A percentile compares a stretch with the other conserved stretches of the same genome.
These are phyloP conservation scores for Xylaria sp. DNA, from an alignment of 2,329 filamentous ascomycete genomes.

Conservation along the genomic window DNA sequence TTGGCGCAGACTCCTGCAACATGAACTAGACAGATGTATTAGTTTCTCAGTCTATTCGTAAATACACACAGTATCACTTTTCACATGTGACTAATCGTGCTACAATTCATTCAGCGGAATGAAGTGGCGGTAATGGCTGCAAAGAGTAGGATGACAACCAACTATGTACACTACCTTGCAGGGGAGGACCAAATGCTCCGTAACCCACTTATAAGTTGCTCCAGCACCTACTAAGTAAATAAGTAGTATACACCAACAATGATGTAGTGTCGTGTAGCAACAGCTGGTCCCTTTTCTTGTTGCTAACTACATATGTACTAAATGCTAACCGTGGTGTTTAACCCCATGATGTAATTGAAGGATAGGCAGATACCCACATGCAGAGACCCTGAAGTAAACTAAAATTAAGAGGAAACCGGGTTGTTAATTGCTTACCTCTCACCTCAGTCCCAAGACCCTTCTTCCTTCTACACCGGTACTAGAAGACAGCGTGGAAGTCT, in stretches of 20 bases:
- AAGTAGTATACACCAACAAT: not conserved
- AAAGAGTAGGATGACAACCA: constrained; percentile 8
- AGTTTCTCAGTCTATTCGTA: constrained; percentile 1
- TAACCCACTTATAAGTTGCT: not conserved
- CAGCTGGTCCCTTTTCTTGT: not conserved
- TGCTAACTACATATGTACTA: not conserved
- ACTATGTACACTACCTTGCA: not conserved
- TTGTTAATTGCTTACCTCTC: not conserved
- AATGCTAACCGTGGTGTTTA: not conserved
- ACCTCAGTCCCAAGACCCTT: not conserved
- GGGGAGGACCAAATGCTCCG: constrained; percentile 19
- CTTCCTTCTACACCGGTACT: no score
- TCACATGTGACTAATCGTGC: constrained; percentile 7
- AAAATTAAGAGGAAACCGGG: no score
- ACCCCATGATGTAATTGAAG: not conserved
- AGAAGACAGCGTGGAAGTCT: not conserved
- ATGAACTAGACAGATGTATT: not conserved
- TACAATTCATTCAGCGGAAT: not conserved
- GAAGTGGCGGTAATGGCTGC: constrained; percentile 3
- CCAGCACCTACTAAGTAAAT: not conserved
- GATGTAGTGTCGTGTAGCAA: not conserved
- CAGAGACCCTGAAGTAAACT: not conserved
- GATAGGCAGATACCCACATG: not conserved
- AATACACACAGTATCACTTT: not conserved
- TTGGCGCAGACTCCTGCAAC: not conserved